Evolutionary conservation across 2,329 filamentous ascomycete species (phyloP).

Genomic region (Chrysosporium queenslandicum): DNA sequence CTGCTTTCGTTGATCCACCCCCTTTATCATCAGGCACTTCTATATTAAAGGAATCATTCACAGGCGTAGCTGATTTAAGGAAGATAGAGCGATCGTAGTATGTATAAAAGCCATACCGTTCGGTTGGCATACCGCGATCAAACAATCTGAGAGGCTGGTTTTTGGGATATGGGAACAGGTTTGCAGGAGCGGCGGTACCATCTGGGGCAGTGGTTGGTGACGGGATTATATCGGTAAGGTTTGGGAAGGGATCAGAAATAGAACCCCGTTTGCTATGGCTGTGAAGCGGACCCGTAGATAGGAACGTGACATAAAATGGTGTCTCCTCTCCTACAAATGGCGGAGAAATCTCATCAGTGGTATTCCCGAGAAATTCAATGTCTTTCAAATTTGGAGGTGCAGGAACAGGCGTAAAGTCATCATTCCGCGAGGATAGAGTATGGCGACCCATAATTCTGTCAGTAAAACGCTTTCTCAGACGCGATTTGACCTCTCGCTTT

Average conservation of each 20-base stretch:
- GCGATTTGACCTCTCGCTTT: neutral
- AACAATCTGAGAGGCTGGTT: constrained; percentile 73
- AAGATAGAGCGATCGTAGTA: constrained; percentile 86
- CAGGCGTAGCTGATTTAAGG: constrained; percentile 49
- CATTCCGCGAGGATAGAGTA: constrained; percentile 17
- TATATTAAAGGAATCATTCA: constrained; percentile 36
- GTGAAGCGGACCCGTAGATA: constrained; percentile 33
- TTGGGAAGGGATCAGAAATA: constrained; percentile 26
- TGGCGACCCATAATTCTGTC: neutral
- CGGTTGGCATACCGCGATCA: constrained; percentile 66
- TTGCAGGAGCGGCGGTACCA: constrained; percentile 61
- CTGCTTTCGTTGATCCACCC: constrained; percentile 41
- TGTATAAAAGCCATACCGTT: constrained; percentile 90
- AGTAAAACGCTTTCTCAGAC: neutral
- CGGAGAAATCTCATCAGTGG: constrained; percentile 62
- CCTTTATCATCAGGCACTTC: constrained; percentile 38
- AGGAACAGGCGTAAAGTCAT: constrained; percentile 37
- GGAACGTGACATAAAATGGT: constrained; percentile 74
- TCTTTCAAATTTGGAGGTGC: constrained; percentile 51
- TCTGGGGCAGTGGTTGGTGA: constrained; percentile 53
- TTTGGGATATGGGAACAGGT: constrained; percentile 58
- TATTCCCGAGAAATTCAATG: constrained; percentile 72
- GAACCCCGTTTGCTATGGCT: constrained; percentile 18
- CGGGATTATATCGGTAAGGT: constrained; percentile 51
- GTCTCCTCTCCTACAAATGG: constrained; percentile 74